These are phyloP conservation scores for Psilocybe subaeruginosa DNA, from an alignment of 768 basidiomycete genomes.

Conservation along the genomic window DNA sequence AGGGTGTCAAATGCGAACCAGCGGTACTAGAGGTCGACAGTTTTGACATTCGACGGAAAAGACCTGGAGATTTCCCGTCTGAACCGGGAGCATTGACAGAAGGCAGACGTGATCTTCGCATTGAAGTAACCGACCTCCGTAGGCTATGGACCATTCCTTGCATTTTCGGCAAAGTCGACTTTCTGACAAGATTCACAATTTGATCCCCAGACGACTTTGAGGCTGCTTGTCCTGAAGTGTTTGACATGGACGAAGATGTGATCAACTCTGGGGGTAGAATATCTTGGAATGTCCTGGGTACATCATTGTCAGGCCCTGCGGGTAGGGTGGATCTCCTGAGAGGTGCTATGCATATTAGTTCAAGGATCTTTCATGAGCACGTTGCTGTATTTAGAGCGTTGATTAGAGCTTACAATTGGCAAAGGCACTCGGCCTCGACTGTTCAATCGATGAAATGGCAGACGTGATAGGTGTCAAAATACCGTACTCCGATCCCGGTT, in stretches of 20 bases:
- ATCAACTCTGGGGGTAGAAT: conserved; percentile 42
- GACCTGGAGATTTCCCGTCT: not conserved
- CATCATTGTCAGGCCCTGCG: not conserved
- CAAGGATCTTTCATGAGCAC: not conserved
- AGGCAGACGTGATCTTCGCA: conserved; percentile 4
- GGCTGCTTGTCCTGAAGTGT: conserved; percentile 3
- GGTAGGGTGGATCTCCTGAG: conserved; percentile 10
- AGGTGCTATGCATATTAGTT: not conserved
- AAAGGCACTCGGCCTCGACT: conserved; percentile 25
- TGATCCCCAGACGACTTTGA: not conserved
- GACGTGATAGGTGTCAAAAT: conserved; percentile 37
- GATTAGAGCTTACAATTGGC: conserved; percentile 24
- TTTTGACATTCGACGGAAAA: not conserved
- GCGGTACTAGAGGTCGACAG: not conserved
- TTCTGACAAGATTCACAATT: conserved; percentile 31
- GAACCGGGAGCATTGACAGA: not conserved
- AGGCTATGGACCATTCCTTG: conserved; percentile 37
- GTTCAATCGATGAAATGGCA: conserved; percentile 10
- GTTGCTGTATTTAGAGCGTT: not conserved
- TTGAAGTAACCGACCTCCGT: conserved; percentile 41
- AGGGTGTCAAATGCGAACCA: not conserved
- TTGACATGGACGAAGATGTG: conserved; percentile 37
- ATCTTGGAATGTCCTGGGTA: conserved; percentile 15
- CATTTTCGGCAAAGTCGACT: conserved; percentile 42
- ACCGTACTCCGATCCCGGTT: conserved; percentile 49